Evolutionary conservation across 2,329 filamentous ascomycete genomes (phyloP), one percentile per base, ranked within the genome.

Genomic region (Trichoderma oligosporum): DNA sequence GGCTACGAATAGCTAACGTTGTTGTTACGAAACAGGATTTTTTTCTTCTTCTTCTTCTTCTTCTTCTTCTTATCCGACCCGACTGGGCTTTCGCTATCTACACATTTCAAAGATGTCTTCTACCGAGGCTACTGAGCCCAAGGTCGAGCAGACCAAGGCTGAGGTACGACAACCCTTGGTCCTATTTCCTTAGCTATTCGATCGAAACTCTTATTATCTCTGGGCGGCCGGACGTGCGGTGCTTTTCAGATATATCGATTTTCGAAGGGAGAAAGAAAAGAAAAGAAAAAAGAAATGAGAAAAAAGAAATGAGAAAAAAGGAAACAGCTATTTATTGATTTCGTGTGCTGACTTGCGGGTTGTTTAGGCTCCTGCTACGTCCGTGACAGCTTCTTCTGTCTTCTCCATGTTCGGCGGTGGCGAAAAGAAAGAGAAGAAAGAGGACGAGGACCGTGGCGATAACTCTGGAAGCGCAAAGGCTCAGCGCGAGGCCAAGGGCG

Each of bases 361-460:
- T 27, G 14, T 22, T 9, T 44, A 60, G 58, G 55, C 58, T 31
- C 48, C 56, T 18, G 38, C 45, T 27, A 38, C 47, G 68, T 73
- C 78, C 57, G 76, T 82, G 56, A 83, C 78, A 61, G 79, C 80
- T 16, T 83, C 83, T 7, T 81, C 83, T 65, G 89, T 97, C 63
- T 97, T 97, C 81, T 93, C 90, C 75, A 97, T 99, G 94, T 99
- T 99, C 71, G 94, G 94, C 67, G 94, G 94, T 63, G 94, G 94
- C 61, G 89, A 89, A 60, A 96, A 96, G 85, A 97, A 96, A 81
- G 90, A 94, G 79, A 92, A 91, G 82, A 96, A 94, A 82, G 87
- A 89, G 59, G 62, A 88, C 29, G 89, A 89, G 70, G 91, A 89
- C 65, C 87, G 85, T 63, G 87, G 91, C 64, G 92, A 97, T 73